Percentiles rank a stretch among this genome's conserved stretches.
These are phyloP conservation scores for Diaporthe sp. DNA, from an alignment of 2,329 filamentous ascomycete species.

Conservation along the genomic window DNA sequence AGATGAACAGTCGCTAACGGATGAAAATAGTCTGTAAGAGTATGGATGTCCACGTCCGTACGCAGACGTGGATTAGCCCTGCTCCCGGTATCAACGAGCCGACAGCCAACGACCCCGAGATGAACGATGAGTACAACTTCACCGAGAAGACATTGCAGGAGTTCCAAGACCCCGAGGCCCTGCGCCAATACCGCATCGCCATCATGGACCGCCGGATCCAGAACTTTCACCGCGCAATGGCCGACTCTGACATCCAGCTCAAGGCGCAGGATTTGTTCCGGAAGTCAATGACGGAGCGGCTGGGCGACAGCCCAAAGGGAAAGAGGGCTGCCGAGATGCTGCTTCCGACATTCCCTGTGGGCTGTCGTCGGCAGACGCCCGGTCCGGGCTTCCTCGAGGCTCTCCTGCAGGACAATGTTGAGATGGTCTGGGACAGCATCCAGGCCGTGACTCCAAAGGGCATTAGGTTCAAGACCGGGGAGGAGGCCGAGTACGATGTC, in stretches of 20 bases:
- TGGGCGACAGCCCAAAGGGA: constrained; percentile 45
- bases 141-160: background rate
- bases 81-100: constrained; percentile 11
- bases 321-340: constrained; percentile 37
- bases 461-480: constrained; percentile 9
- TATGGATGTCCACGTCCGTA: constrained; percentile 21
- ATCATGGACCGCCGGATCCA: constrained; percentile 20
- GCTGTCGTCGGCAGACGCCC: constrained; percentile 58
- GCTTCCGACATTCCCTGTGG: constrained; percentile 56
- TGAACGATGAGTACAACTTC: constrained; percentile 48
- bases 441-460: constrained; percentile 44
- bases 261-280: constrained; percentile 50
- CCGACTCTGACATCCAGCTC: constrained; percentile 50
- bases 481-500: constrained; percentile 49
- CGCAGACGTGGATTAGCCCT: constrained; percentile 13
- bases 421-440: constrained; percentile 45
- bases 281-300: constrained; percentile 43
- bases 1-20: background rate
- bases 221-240: constrained; percentile 43
- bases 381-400: constrained; percentile 59
- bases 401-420: constrained; percentile 59
- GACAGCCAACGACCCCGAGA: constrained; percentile 31
- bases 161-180: background rate
- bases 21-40: background rate
- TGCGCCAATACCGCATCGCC: constrained; percentile 1